A percentile compares a stretch with the other conserved stretches of the same genome.
Conservation (phyloP, 345 rosid genomes). For the Pugionium dolabratum region DNA sequence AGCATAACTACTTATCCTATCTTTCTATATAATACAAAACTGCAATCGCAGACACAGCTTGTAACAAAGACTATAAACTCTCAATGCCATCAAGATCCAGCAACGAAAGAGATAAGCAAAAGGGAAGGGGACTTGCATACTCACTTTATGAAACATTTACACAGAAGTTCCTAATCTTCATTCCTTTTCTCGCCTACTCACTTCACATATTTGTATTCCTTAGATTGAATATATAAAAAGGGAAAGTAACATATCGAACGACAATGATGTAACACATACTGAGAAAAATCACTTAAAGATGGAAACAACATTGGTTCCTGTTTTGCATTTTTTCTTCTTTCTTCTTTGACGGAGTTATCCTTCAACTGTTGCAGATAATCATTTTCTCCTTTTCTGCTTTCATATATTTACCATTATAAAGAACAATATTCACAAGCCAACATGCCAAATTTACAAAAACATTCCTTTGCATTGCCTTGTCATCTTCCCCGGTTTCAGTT, state of each 20-base stretch:
- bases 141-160: background rate
- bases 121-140: conserved; percentile 69
- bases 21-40: background rate
- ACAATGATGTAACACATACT: conserved; percentile 4
- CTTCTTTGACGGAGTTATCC: conserved; percentile 19
- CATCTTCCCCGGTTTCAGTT: conserved; percentile 35
- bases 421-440: conserved; percentile 38
- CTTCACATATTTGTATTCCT: background rate
- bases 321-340: background rate
- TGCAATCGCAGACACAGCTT: background rate
- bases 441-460: conserved; percentile 31
- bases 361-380: conserved; percentile 34
- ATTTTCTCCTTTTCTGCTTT: conserved; percentile 29
- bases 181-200: background rate
- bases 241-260: background rate
- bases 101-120: conserved; percentile 33
- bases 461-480: conserved; percentile 25
- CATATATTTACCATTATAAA: conserved; percentile 37
- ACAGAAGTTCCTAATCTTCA: background rate
- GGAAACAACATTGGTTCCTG: background rate
- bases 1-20: background rate
- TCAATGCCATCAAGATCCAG: conserved; percentile 14
- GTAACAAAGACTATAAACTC: background rate
- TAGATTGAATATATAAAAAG: background rate
- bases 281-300: background rate